Evolutionary conservation across 306 rosid genomes (phyloP).

Genomic region (Rosa multiflora): DNA sequence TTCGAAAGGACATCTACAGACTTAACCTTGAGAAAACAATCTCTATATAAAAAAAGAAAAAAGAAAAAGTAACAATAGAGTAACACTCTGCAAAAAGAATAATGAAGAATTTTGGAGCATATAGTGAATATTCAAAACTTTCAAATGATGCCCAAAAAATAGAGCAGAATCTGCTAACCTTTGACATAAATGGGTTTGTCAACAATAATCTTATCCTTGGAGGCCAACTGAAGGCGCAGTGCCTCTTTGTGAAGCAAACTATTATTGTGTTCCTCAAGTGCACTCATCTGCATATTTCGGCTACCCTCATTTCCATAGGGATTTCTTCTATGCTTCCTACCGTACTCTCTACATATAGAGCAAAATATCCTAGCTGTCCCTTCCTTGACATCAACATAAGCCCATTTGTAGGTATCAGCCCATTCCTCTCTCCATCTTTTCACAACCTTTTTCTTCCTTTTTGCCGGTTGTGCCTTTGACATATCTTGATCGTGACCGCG

Average conservation of each 20-base stretch:
- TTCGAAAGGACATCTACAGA: not conserved
- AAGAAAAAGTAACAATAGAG: not conserved
- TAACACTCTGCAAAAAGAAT: not conserved
- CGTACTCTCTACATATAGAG: conserved; percentile 95
- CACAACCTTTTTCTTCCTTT: conserved; percentile 96
- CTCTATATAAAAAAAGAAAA: not conserved
- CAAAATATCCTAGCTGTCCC: conserved; percentile 98
- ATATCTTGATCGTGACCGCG: conserved; percentile 76
- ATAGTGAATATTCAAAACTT: not conserved
- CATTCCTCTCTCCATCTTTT: conserved; percentile 99
- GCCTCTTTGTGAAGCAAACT: conserved; percentile 99
- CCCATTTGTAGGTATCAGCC: conserved; percentile 99
- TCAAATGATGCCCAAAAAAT: conserved; percentile 6
- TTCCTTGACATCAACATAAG: conserved; percentile 89
- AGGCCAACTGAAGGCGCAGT: conserved; percentile 94
- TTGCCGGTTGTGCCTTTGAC: conserved; percentile 59
- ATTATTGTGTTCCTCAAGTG: conserved; percentile 92
- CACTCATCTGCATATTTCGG: conserved; percentile 99
- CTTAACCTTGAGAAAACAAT: not conserved
- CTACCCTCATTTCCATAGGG: conserved; percentile 99
- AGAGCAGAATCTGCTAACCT: conserved; percentile 52
- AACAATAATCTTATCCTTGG: conserved; percentile 80
- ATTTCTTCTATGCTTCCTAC: conserved; percentile 93
- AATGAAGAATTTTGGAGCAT: not conserved
- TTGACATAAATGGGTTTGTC: conserved; percentile 91